Conservation (phyloP, 768 basidiomycete species). For the Boletus speciosus region DNA sequence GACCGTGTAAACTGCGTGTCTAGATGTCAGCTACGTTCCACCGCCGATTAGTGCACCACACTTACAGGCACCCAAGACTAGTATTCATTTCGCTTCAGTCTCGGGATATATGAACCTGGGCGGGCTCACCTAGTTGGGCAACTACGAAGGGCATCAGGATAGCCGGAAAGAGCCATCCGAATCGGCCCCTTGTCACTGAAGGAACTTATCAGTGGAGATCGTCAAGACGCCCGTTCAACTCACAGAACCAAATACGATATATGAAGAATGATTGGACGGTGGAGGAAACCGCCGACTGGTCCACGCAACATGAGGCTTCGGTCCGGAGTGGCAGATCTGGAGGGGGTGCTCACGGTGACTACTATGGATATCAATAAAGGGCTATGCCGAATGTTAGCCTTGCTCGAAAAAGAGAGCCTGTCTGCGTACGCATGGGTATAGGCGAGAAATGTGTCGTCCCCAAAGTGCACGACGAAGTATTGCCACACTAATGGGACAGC, state of each 20-base stretch:
- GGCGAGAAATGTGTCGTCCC: slow-evolving; percentile 9
- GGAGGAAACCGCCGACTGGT: slow-evolving; percentile 18
- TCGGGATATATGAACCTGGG: background rate
- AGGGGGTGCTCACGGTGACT: slow-evolving; percentile 17
- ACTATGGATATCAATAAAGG: slow-evolving; percentile 19
- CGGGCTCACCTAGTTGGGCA: slow-evolving; percentile 15
- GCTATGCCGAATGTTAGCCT: slow-evolving; percentile 12
- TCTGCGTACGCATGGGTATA: slow-evolving; percentile 19
- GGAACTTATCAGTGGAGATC: background rate
- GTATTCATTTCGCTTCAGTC: background rate
- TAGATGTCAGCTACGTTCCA: slow-evolving; percentile 2
- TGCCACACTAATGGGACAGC: slow-evolving; percentile 17
- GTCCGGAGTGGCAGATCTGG: background rate
- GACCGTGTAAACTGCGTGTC: slow-evolving; percentile 14
- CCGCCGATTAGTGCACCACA: background rate
- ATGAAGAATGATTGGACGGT: slow-evolving; percentile 27
- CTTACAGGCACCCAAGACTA: slow-evolving; percentile 20
- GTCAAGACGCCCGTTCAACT: slow-evolving; percentile 3
- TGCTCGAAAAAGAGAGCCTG: slow-evolving; percentile 2
- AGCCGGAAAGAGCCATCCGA: slow-evolving; percentile 17
- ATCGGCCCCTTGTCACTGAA: slow-evolving; percentile 14
- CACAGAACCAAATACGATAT: slow-evolving; percentile 23
- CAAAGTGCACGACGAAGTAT: slow-evolving; percentile 22
- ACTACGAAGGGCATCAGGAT: slow-evolving; percentile 18
- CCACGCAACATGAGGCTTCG: slow-evolving; percentile 10